These are phyloP conservation scores for Claviceps sp. DNA, from an alignment of 2,329 filamentous ascomycete genomes.

Conservation along the genomic window DNA sequence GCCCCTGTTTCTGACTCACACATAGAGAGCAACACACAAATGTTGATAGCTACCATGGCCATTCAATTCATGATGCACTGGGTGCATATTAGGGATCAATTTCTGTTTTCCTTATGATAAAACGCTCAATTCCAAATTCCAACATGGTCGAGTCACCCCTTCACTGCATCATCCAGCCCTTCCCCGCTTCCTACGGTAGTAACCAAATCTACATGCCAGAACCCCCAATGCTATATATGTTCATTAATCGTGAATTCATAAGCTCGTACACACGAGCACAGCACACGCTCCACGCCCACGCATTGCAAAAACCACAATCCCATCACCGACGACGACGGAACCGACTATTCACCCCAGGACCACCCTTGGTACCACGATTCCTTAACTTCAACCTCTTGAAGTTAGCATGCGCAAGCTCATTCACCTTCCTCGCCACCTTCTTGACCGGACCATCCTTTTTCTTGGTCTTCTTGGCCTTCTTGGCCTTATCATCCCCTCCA, in stretches of 20 bases:
- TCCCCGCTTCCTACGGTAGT: no score
- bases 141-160: no score
- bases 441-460: slow-evolving; percentile 32
- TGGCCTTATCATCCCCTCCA: slow-evolving; percentile 15
- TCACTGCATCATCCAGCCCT: no score
- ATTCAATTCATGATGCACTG: no score
- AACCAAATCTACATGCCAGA: background rate
- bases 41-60: no score
- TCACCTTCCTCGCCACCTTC: slow-evolving; percentile 45
- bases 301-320: background rate
- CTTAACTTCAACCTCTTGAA: slow-evolving; percentile 52
- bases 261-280: background rate
- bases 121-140: no score
- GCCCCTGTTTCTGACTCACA: background rate
- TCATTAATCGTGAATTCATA: background rate
- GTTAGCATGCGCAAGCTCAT: slow-evolving; percentile 50
- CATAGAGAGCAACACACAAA: no score
- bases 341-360: slow-evolving; percentile 40
- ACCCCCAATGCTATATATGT: background rate
- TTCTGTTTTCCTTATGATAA: no score
- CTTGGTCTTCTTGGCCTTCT: slow-evolving; percentile 16
- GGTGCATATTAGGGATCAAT: no score
- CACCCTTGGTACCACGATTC: slow-evolving; percentile 49
- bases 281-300: no score
- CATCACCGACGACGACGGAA: slow-evolving; percentile 37